These are phyloP conservation scores for Phytophthora sp. DNA, from an alignment of 352 stramenopile genomes.

Conservation along the genomic window DNA sequence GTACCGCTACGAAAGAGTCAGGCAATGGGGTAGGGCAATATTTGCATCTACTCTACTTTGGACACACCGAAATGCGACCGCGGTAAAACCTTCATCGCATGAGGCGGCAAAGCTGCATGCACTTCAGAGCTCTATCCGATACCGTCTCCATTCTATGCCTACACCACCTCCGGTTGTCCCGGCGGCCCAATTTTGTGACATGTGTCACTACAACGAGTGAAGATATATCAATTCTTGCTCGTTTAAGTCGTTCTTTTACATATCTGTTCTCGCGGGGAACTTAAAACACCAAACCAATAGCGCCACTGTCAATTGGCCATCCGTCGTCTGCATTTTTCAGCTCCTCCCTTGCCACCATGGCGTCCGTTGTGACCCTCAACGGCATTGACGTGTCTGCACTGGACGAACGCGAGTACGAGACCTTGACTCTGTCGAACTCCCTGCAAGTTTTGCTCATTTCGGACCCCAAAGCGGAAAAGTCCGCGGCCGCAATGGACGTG, in stretches of 20 bases:
- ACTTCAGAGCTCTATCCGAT: too few species aligned
- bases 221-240: too few species aligned
- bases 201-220: too few species aligned
- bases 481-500: constrained; percentile 94
- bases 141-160: too few species aligned
- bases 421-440: constrained; percentile 53
- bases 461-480: constrained; percentile 92
- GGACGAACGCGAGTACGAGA: constrained; percentile 70
- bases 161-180: too few species aligned
- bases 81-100: too few species aligned
- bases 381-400: constrained; percentile 71
- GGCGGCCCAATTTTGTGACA: too few species aligned
- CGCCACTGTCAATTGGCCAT: too few species aligned
- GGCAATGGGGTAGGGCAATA: constrained; percentile 29
- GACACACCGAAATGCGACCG: background rate
- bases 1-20: constrained; percentile 24
- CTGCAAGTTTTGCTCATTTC: constrained; percentile 88
- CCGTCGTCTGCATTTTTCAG: background rate
- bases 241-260: too few species aligned
- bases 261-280: too few species aligned
- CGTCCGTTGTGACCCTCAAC: constrained; percentile 44
- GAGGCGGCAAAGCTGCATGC: too few species aligned
- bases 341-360: constrained; percentile 16
- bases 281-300: too few species aligned
- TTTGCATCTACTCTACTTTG: background rate